phyloP scores from a whole-genome alignment of 202 grass and related monocot genomes.

The Alloteropsis angusta region DNA sequence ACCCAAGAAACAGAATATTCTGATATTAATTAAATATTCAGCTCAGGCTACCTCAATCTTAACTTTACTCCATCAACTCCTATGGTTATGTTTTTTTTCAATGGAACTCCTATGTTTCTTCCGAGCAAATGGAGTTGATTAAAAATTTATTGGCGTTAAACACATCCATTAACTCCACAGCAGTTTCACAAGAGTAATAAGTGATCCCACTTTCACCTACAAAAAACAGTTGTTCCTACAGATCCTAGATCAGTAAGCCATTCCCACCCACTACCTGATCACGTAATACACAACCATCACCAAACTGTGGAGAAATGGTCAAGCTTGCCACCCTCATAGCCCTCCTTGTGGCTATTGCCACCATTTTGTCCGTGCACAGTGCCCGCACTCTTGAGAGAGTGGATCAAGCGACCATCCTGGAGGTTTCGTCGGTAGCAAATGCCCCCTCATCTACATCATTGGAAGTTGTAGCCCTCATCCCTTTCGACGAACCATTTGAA shows the following conservation, averaged over 20 bases:
- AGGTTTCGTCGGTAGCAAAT: neutral
- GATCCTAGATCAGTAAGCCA: neutral
- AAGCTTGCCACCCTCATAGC: neutral
- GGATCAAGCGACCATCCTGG: neutral
- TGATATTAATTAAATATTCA: slow-evolving; percentile 1
- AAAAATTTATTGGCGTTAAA: neutral
- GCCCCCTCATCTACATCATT: neutral
- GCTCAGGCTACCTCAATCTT: neutral
- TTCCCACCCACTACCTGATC: neutral
- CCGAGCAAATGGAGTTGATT: neutral
- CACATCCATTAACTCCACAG: neutral
- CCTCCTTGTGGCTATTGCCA: neutral
- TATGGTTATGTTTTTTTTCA: neutral
- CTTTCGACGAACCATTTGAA: neutral
- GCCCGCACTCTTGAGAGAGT: neutral
- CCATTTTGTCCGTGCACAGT: neutral
- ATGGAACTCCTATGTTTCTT: neutral
- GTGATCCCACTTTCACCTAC: neutral
- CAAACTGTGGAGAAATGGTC: slow-evolving; percentile 1
- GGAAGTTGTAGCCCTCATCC: neutral
- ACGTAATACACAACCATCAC: neutral
- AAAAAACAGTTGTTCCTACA: neutral
- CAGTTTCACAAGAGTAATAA: neutral
- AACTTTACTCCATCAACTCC: neutral
- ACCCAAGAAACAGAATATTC: slow-evolving; percentile 20